phyloP scores from a whole-genome alignment of 805 yeast species.

The Jamesozyma piceae region DNA sequence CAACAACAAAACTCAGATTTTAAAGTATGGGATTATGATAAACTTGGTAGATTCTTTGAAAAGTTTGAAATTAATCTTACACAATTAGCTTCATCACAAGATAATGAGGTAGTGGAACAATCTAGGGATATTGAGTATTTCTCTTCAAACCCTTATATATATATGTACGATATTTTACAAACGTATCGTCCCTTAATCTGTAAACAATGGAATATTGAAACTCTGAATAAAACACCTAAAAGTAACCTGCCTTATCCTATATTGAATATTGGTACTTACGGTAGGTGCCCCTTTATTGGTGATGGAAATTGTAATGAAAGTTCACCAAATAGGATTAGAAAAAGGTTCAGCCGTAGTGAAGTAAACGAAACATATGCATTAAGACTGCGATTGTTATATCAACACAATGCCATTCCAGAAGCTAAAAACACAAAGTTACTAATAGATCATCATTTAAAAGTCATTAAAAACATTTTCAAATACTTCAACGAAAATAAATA shows the following conservation, averaged over 20 bases:
- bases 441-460: not conserved
- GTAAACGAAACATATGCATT: slow-evolving; percentile 20
- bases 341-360: slow-evolving; percentile 19
- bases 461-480: not conserved
- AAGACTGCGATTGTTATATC: slow-evolving; percentile 18
- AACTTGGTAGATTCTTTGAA: slow-evolving; percentile 65
- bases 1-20: slow-evolving; percentile 20
- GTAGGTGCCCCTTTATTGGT: slow-evolving; percentile 68
- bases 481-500: not conserved
- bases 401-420: slow-evolving; percentile 15
- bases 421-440: not conserved
- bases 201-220: slow-evolving; percentile 76
- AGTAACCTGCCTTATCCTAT: slow-evolving; percentile 30
- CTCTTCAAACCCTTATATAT: slow-evolving; percentile 39
- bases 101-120: not conserved
- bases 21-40: slow-evolving; percentile 81
- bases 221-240: slow-evolving; percentile 15
- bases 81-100: not conserved
- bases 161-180: slow-evolving; percentile 69
- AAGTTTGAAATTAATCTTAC: slow-evolving; percentile 39
- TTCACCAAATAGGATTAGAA: slow-evolving; percentile 14
- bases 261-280: slow-evolving; percentile 31
- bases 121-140: slow-evolving; percentile 1
- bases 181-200: slow-evolving; percentile 66
- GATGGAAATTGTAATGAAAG: slow-evolving; percentile 31